phyloP scores from a whole-genome alignment of 805 yeast species.

The Pichia phayaonensis region DNA sequence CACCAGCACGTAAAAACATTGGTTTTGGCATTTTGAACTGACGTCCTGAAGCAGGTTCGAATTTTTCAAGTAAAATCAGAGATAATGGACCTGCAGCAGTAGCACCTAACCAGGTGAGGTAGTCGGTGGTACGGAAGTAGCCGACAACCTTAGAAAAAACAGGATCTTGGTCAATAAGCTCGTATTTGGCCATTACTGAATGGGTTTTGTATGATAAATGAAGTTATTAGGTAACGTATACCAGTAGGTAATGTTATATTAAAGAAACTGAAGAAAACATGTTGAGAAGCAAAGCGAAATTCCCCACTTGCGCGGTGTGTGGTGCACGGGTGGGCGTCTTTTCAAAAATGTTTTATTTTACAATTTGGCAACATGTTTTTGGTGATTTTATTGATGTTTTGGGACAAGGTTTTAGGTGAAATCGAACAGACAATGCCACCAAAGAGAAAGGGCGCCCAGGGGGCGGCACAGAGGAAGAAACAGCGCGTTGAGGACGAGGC shows the following conservation, averaged over 20 bases:
- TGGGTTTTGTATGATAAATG: not conserved
- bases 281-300: not conserved
- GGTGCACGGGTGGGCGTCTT: not conserved
- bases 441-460: constrained; percentile 2
- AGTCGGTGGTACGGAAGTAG: constrained; percentile 66
- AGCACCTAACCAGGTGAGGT: constrained; percentile 39
- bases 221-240: too few species aligned
- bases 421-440: not conserved
- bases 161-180: constrained; percentile 69
- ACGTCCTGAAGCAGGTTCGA: constrained; percentile 41
- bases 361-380: not conserved
- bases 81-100: constrained; percentile 45
- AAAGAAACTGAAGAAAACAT: not conserved
- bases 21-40: constrained; percentile 44
- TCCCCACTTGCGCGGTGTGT: not conserved
- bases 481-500: not conserved
- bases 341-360: not conserved
- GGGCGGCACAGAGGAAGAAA: constrained; percentile 1
- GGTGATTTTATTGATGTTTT: too few species aligned
- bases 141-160: constrained; percentile 63
- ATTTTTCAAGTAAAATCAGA: constrained; percentile 36
- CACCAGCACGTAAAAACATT: constrained; percentile 49
- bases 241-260: not conserved
- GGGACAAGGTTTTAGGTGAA: not conserved
- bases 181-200: constrained; percentile 19